Conservation (phyloP, 1,284 basidiomycete genomes). For the Veloporphyrellus conicus region DNA sequence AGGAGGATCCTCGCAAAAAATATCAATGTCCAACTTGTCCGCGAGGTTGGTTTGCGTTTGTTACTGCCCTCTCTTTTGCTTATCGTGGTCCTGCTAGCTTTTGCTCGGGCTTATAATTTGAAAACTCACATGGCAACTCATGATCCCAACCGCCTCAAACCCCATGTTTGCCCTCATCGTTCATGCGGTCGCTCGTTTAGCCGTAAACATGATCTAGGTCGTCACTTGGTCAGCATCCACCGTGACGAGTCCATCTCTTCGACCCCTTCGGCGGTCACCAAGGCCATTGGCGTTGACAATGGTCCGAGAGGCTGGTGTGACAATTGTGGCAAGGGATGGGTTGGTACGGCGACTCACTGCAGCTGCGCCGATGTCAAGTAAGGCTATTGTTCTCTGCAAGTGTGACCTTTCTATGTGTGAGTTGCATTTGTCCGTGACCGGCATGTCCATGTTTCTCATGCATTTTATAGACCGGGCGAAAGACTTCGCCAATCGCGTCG, state of each 20-base stretch:
- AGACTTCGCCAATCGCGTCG: constrained; percentile 34
- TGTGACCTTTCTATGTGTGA: constrained; percentile 24
- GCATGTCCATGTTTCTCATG: constrained; percentile 4
- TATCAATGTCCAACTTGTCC: constrained; percentile 71
- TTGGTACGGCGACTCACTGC: constrained; percentile 56
- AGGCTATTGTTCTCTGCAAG: constrained; percentile 12
- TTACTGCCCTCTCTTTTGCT: not conserved
- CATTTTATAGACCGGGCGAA: constrained; percentile 28
- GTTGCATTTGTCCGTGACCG: constrained; percentile 5
- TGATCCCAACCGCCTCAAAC: constrained; percentile 81
- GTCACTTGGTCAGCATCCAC: constrained; percentile 83
- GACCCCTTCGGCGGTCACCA: constrained; percentile 39
- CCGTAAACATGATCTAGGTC: constrained; percentile 83
- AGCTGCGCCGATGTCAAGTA: constrained; percentile 68
- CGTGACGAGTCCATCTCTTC: constrained; percentile 55
- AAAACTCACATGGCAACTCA: constrained; percentile 90
- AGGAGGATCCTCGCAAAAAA: constrained; percentile 67
- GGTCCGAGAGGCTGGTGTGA: constrained; percentile 68
- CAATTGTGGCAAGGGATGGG: constrained; percentile 64
- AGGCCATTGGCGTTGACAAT: constrained; percentile 58
- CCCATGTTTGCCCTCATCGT: constrained; percentile 75
- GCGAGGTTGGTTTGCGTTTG: constrained; percentile 46
- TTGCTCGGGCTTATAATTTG: constrained; percentile 85
- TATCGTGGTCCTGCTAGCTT: constrained; percentile 46
- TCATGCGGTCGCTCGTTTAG: constrained; percentile 83